Conservation (phyloP, 495 filamentous ascomycete genomes). For the Jackrogersella multiformis region DNA sequence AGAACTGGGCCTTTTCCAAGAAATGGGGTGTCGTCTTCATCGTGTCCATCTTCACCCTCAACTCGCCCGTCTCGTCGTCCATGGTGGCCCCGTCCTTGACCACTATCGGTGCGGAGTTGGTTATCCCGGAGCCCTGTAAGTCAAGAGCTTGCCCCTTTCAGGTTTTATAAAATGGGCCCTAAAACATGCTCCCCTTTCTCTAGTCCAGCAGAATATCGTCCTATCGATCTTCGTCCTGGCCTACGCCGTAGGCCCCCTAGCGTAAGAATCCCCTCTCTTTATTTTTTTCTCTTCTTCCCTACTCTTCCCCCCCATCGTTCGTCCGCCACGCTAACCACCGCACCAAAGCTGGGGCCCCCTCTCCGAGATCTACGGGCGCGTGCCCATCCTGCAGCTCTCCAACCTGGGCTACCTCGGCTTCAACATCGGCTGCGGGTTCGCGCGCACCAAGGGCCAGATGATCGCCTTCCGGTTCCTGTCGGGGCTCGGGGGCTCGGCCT, state of each 20-base stretch:
- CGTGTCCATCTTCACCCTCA: conserved; percentile 70
- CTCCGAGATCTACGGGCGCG: conserved; percentile 71
- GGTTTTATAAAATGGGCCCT: neutral
- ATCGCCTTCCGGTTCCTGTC: conserved; percentile 66
- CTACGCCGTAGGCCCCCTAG: conserved; percentile 60
- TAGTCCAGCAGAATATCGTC: conserved; percentile 64
- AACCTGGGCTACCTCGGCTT: conserved; percentile 67
- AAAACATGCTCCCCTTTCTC: neutral
- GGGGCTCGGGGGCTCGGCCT: conserved; percentile 62
- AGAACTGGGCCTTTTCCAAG: conserved; percentile 61
- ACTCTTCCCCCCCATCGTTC: conserved; percentile 37
- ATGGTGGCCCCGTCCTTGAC: conserved; percentile 77
- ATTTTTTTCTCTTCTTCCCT: too few species aligned
- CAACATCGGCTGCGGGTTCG: conserved; percentile 65
- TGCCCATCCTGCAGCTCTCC: conserved; percentile 60
- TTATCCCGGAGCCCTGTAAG: conserved; percentile 60
- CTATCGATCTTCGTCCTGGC: conserved; percentile 80
- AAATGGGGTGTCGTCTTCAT: conserved; percentile 74
- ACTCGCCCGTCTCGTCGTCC: conserved; percentile 71
- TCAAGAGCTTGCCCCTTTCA: neutral
- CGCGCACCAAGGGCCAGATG: conserved; percentile 61
- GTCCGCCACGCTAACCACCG: conserved; percentile 49
- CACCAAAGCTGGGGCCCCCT: conserved; percentile 65
- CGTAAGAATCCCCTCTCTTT: conserved; percentile 38
- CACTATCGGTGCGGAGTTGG: conserved; percentile 66